A percentile compares a stretch with the other conserved stretches of the same genome.
Conservation (phyloP, 352 stramenopile genomes). For the Pythium utonaiense region DNA sequence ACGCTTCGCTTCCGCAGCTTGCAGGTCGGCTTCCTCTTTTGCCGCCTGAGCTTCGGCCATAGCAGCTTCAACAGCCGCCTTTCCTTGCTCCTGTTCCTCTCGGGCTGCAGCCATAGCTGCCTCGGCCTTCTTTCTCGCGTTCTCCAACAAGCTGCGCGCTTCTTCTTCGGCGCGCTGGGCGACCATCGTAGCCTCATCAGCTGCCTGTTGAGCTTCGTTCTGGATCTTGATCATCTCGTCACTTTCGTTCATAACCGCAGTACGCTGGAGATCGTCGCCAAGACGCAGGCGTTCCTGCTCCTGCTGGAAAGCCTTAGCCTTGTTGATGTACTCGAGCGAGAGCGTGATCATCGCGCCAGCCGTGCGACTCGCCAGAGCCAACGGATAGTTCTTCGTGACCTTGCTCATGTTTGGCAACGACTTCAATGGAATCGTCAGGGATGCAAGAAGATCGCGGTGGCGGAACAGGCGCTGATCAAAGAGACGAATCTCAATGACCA, state of each 20-base stretch:
- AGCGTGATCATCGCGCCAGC: constrained; percentile 71
- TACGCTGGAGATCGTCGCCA: constrained; percentile 52
- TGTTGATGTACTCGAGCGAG: constrained; percentile 83
- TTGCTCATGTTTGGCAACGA: constrained; percentile 85
- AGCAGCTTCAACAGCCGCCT: constrained; percentile 76
- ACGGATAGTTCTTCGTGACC: constrained; percentile 75
- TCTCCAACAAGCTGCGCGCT: constrained; percentile 64
- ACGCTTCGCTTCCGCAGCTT: constrained; percentile 66
- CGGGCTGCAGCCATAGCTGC: constrained; percentile 76
- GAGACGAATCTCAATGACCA: constrained; percentile 80
- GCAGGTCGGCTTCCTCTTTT: constrained; percentile 80
- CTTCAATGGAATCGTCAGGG: constrained; percentile 74
- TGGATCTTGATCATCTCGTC: constrained; percentile 86
- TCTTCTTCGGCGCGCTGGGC: constrained; percentile 71
- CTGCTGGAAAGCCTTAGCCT: constrained; percentile 73
- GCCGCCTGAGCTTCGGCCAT: constrained; percentile 76
- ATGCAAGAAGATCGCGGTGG: constrained; percentile 65
- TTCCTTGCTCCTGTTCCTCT: constrained; percentile 76
- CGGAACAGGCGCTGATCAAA: constrained; percentile 84
- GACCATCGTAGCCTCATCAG: constrained; percentile 73
- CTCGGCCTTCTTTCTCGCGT: constrained; percentile 78
- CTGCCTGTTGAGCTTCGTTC: constrained; percentile 72
- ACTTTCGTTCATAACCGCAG: constrained; percentile 65
- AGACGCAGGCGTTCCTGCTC: constrained; percentile 60
- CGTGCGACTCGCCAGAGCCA: constrained; percentile 77